Base-by-base conservation (phyloP, 345 rosid genomes). In the Brassica juncea region DNA sequence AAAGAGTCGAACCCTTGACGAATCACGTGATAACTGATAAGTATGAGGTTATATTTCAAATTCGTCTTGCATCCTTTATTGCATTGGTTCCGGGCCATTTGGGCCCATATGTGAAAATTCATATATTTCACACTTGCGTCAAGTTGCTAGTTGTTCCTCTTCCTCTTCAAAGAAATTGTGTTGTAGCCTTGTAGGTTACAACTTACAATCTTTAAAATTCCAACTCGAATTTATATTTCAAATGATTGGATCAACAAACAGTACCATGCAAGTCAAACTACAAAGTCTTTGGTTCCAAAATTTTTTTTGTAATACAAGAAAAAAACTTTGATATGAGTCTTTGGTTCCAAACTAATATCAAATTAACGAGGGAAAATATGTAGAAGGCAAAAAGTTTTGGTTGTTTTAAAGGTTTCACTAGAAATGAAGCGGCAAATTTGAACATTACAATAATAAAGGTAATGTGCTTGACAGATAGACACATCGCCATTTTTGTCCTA, bases 361-460 rank as follows among this genome's bases (percentile, higher is more conserved):
- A 77, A 14, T 47, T 47, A 70, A 65, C 58, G 71, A 52, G 81
- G 81, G 81, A 72, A 78, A 27, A 6, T 11, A 31, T 0, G 21
- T 2, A 3, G 44, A 2, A 2, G 44, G 44, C 3, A 9, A 9
- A 42, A 9, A 10, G 49, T 42, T 42, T 42, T 42, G 14, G 12
- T 39, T 42, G 54, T 12, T 47, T 47, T 47, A 1, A 44, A 57
- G 21, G 74, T 61, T 39, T 25, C 39, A 28, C 11, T 61, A 0
- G 14, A 65, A 65, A 66, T 8, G 66, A 71, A 78, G 82, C 82
- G 78, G 82, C 82, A 79, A 68, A 73, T 47, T 67, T 15, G 44
- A 79, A 79, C 39, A 37, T 16, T 5, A 15, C 10, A n/a, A n/a
- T n/a, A n/a, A n/a, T n/a, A n/a, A n/a, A n/a, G n/a, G n/a, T n/a